Percentiles rank a stretch among this genome's conserved stretches.
Conservation (phyloP, 805 yeast genomes). For the Yueomyces sinensis region DNA sequence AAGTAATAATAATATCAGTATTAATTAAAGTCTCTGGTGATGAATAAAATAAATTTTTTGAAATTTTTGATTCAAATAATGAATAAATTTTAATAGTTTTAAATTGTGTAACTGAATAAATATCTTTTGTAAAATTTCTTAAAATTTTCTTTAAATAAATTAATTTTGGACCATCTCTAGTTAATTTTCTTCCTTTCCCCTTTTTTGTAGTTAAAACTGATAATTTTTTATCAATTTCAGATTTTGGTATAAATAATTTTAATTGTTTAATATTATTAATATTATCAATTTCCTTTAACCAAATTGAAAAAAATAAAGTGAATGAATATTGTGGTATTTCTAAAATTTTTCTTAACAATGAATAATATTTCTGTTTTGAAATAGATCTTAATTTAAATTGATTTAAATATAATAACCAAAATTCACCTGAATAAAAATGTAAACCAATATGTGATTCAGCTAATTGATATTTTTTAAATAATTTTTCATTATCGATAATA, state of each 20-base stretch:
- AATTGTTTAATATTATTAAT: constrained; percentile 18
- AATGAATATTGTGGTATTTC: constrained; percentile 22
- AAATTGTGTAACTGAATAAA: constrained; percentile 19
- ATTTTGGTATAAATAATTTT: constrained; percentile 11
- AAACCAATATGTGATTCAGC: constrained; percentile 22
- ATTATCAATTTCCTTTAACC: constrained; percentile 19
- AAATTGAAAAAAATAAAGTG: constrained; percentile 19
- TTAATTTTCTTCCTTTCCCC: too few relatives aligned
- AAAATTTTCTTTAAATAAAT: constrained; percentile 20
- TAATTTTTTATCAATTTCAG: constrained; percentile 13
- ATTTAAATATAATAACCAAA: constrained; percentile 23
- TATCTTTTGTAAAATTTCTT: constrained; percentile 17
- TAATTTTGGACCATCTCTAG: constrained; percentile 25
- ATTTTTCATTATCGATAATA: constrained; percentile 9
- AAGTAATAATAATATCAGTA: constrained; percentile 11
- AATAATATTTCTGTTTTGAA: constrained; percentile 12
- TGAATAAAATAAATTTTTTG: constrained; percentile 12
- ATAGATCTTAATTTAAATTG: constrained; percentile 14
- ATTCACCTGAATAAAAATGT: constrained; percentile 23
- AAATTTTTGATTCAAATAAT: constrained; percentile 20
- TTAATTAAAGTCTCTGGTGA: constrained; percentile 17
- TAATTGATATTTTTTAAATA: constrained; percentile 18
- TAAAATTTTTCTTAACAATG: constrained; percentile 18
- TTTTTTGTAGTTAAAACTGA: constrained; percentile 11
- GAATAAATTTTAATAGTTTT: constrained; percentile 19